A percentile compares a stretch with the other conserved stretches of the same genome.
phyloP scores from a whole-genome alignment of 768 basidiomycete species.

The Pleurotus platypus region DNA sequence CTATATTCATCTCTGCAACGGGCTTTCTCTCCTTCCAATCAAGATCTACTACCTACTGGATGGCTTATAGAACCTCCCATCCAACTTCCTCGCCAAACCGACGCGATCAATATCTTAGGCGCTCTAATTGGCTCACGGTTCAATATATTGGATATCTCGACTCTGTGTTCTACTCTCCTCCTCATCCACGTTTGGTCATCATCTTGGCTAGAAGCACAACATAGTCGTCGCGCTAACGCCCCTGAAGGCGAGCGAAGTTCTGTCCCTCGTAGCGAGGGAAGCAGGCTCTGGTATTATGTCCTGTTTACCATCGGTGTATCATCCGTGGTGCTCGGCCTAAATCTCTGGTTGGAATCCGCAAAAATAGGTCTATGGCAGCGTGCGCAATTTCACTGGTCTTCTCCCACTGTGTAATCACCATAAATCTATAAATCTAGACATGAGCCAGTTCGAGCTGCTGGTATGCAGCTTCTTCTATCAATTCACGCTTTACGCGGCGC shows the following conservation, averaged over 20 bases:
- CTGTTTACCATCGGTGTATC: slow-evolving; percentile 59
- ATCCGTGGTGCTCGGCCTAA: slow-evolving; percentile 43
- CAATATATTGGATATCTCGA: slow-evolving; percentile 74
- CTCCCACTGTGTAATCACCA: slow-evolving; percentile 4
- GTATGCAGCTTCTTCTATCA: slow-evolving; percentile 83
- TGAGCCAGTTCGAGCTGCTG: slow-evolving; percentile 72
- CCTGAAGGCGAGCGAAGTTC: slow-evolving; percentile 71
- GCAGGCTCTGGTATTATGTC: slow-evolving; percentile 60
- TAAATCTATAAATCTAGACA: slow-evolving; percentile 42
- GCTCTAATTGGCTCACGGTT: slow-evolving; percentile 68
- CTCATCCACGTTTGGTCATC: slow-evolving; percentile 79
- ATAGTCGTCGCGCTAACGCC: slow-evolving; percentile 25
- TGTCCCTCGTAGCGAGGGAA: slow-evolving; percentile 70
- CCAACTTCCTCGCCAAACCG: slow-evolving; percentile 40
- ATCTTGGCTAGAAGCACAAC: slow-evolving; percentile 63
- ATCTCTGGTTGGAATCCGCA: slow-evolving; percentile 37
- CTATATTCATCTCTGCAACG: slow-evolving; percentile 47
- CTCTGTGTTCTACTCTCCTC: slow-evolving; percentile 76
- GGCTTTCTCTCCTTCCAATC: slow-evolving; percentile 22
- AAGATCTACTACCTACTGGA: slow-evolving; percentile 42
- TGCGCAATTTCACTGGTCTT: slow-evolving; percentile 29
- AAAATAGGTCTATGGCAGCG: slow-evolving; percentile 67
- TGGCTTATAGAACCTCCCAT: slow-evolving; percentile 82
- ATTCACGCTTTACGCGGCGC: slow-evolving; percentile 83
- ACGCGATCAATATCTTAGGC: slow-evolving; percentile 38